Percentiles rank a stretch among this genome's conserved stretches.
phyloP scores from a whole-genome alignment of 176 grass and related monocot genomes.

The Oryza australiensis region DNA sequence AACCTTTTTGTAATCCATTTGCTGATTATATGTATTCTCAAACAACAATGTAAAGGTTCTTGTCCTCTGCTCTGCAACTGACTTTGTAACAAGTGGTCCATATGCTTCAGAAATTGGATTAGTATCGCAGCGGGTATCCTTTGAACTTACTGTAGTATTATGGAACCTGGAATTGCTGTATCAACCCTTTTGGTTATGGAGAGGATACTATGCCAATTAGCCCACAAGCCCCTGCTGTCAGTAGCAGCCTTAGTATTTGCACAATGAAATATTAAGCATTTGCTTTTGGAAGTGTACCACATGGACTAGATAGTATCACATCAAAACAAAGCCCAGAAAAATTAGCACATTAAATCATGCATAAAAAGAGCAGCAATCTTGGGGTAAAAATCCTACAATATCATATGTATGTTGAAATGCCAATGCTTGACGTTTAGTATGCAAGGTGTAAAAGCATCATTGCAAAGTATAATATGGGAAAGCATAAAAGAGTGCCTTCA shows the following conservation, averaged over 20 bases:
- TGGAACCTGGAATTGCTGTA: slow-evolving; percentile 12
- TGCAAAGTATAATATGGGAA: background rate
- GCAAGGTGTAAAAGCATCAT: background rate
- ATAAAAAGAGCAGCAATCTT: background rate
- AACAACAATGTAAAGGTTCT: slow-evolving; percentile 28
- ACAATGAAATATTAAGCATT: slow-evolving; percentile 7
- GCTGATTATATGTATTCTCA: slow-evolving; percentile 27
- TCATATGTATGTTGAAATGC: background rate
- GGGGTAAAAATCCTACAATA: background rate
- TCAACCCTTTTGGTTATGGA: background rate
- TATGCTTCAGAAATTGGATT: slow-evolving; percentile 8
- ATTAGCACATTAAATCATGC: background rate
- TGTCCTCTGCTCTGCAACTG: slow-evolving; percentile 3
- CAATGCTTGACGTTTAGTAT: background rate
- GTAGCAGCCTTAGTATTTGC: background rate
- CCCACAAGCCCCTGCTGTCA: background rate
- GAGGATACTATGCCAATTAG: background rate
- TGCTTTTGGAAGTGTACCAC: background rate
- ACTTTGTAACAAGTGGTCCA: background rate
- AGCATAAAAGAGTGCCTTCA: background rate
- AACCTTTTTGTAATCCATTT: slow-evolving; percentile 35
- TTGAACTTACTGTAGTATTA: slow-evolving; percentile 24
- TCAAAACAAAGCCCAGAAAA: background rate
- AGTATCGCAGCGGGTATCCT: background rate
- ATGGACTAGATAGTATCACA: background rate